Percentiles rank a stretch among this genome's conserved stretches.
Conservation (phyloP, 495 filamentous ascomycete genomes). For the Elasticomyces elasticus region DNA sequence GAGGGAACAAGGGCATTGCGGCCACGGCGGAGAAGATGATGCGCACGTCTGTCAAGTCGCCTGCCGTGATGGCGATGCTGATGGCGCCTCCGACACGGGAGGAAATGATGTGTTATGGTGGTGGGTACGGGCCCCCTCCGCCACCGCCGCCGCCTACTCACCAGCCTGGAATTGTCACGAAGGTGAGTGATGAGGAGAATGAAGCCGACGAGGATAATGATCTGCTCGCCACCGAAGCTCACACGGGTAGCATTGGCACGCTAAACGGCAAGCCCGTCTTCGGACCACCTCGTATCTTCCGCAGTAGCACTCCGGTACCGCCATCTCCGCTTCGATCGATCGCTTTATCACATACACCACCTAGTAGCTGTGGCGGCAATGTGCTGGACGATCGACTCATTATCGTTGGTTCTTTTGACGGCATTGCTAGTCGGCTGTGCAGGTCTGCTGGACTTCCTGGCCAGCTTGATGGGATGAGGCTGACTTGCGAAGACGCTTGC, state of each 20-base stretch:
- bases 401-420: too few species aligned
- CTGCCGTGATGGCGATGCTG: neutral
- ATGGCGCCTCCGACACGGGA: neutral
- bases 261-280: neutral
- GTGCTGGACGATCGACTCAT: too few species aligned
- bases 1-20: neutral
- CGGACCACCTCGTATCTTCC: neutral
- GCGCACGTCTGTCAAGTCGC: neutral
- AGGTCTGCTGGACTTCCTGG: too few species aligned
- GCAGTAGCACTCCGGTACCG: too few species aligned
- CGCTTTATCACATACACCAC: too few species aligned
- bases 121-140: neutral
- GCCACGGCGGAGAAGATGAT: neutral
- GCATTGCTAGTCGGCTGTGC: too few species aligned
- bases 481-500: too few species aligned
- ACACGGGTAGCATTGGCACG: neutral
- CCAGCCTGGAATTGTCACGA: neutral
- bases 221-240: neutral
- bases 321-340: too few species aligned
- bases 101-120: neutral
- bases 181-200: too few species aligned
- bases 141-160: neutral
- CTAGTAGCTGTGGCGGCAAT: too few species aligned
- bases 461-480: too few species aligned
- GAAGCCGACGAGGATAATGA: neutral